Conservation (phyloP, 495 filamentous ascomycete species). For the Penicillium samsonianum region DNA sequence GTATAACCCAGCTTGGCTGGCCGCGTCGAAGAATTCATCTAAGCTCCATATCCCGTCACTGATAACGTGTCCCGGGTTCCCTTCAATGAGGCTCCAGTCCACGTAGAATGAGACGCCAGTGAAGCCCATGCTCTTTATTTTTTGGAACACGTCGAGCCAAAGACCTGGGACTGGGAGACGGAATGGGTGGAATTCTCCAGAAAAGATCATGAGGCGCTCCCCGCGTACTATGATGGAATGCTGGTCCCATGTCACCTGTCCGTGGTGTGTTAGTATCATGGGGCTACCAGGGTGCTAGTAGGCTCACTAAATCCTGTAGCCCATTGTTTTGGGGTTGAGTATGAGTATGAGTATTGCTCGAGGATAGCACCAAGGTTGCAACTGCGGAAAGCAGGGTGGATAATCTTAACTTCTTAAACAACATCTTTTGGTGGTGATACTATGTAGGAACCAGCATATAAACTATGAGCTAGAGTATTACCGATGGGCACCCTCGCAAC, state of each 20-base stretch:
- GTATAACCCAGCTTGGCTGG: conserved; percentile 64
- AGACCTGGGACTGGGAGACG: conserved; percentile 65
- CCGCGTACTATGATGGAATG: conserved; percentile 66
- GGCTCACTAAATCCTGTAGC: conserved; percentile 16
- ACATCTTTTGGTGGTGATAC: not conserved
- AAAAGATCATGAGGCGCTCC: conserved; percentile 64
- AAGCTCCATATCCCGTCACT: conserved; percentile 66
- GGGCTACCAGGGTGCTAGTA: not conserved
- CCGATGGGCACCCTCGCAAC: not conserved
- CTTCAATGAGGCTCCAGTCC: conserved; percentile 71
- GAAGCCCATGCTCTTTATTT: conserved; percentile 71
- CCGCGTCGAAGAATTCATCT: conserved; percentile 66
- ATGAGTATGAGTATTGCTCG: not conserved
- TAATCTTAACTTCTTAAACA: not conserved
- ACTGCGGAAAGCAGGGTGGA: not conserved
- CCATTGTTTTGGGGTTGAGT: not conserved
- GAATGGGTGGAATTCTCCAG: conserved; percentile 70
- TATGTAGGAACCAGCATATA: not conserved
- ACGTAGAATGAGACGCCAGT: conserved; percentile 68
- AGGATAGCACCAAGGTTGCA: not conserved
- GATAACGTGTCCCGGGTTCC: conserved; percentile 59
- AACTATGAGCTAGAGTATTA: not conserved
- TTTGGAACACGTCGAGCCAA: conserved; percentile 75
- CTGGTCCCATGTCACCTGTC: conserved; percentile 64
- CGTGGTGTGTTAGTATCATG: not conserved